Evolutionary conservation across 2,329 filamentous ascomycete genomes (phyloP).

Genomic region (Amauroascus verrucosus): DNA sequence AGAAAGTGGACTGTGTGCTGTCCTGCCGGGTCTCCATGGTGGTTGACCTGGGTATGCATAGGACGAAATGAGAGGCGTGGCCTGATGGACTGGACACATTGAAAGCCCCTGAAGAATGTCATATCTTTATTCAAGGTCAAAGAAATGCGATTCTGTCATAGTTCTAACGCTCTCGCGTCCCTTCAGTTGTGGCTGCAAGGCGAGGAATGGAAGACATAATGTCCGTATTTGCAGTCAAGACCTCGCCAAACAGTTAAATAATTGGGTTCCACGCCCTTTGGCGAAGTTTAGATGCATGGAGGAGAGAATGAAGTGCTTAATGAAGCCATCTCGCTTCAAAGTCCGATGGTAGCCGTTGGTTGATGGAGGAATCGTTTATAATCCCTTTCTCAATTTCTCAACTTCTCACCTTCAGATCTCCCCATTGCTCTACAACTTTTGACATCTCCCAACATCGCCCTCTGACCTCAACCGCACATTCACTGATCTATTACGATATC

Average conservation of each 20-base stretch:
- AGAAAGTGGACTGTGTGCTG: constrained; percentile 15
- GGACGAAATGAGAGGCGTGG: not conserved
- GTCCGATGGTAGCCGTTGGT: not conserved
- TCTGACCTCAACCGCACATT: no score
- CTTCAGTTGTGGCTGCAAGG: no score
- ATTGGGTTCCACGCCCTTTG: not conserved
- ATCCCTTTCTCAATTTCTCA: no score
- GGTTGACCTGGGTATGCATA: not conserved
- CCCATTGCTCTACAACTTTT: no score
- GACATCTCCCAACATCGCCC: no score
- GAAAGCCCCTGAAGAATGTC: not conserved
- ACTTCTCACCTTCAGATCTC: no score
- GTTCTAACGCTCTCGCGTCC: not conserved
- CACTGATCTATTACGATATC: no score
- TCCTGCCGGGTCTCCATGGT: not conserved
- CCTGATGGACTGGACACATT: not conserved
- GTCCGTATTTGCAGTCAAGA: not conserved
- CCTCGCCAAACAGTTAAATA: not conserved
- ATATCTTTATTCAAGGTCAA: not conserved
- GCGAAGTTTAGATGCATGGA: not conserved
- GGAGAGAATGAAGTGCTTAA: not conserved
- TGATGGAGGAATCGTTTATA: not conserved
- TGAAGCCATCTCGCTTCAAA: not conserved
- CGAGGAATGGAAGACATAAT: no score
- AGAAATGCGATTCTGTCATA: not conserved